Evolutionary conservation across 345 rosid genomes (phyloP).

Genomic region (Ceriops zippeliana): DNA sequence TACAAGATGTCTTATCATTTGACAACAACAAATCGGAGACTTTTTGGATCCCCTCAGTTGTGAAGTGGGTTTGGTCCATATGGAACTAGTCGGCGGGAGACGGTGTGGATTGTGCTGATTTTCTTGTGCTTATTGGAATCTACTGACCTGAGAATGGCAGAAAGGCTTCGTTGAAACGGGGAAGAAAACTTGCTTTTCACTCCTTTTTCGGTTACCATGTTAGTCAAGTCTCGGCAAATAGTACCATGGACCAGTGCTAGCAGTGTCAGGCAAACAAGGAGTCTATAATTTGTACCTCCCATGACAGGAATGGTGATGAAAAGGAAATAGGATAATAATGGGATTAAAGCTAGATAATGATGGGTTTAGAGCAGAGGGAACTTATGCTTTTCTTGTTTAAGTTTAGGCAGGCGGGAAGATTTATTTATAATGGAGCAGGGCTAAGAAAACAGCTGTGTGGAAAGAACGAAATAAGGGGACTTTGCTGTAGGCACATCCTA

Average conservation of each 20-base stretch:
- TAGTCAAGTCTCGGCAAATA: slow-evolving; percentile 16
- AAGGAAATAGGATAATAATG: background rate
- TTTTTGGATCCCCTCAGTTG: slow-evolving; percentile 24
- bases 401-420: background rate
- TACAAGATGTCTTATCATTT: too few relatives aligned
- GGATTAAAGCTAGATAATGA: background rate
- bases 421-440: slow-evolving; percentile 14
- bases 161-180: slow-evolving; percentile 16
- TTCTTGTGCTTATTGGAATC: slow-evolving; percentile 7
- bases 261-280: slow-evolving; percentile 18
- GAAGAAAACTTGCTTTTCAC: slow-evolving; percentile 23
- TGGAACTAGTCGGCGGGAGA: slow-evolving; percentile 36
- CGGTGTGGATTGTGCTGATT: slow-evolving; percentile 8
- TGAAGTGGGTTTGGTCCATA: slow-evolving; percentile 50
- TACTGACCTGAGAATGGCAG: slow-evolving; percentile 21
- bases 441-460: background rate
- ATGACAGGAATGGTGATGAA: slow-evolving; percentile 1
- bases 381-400: background rate
- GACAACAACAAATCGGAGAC: background rate
- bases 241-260: slow-evolving; percentile 20
- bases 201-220: background rate
- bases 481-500: background rate
- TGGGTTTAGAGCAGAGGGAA: slow-evolving; percentile 3
- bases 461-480: background rate
- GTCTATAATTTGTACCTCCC: slow-evolving; percentile 17